Evolutionary conservation across 805 yeast species (phyloP), one percentile per base, ranked within the genome.

Genomic region (Yarrowia bubula): DNA sequence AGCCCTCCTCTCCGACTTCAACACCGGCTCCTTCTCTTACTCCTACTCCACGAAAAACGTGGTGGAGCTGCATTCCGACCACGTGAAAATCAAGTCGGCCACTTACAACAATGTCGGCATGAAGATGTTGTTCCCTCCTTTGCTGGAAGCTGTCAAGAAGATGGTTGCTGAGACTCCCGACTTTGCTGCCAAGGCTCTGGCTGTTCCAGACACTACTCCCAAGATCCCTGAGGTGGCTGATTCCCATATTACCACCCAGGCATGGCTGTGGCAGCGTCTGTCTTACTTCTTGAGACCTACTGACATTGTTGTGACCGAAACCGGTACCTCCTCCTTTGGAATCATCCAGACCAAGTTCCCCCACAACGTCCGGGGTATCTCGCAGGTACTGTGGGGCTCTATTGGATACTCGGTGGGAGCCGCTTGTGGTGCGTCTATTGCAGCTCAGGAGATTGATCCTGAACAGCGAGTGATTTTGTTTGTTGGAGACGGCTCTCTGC

Each of bases 1-100:
- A 76, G 92, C 92, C 61, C 79, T 90, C 74, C 79, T 90, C 73
- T 89, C 95, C 61, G 96, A 90, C 77, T 90, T 88, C 85, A 90
- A 90, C 83, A 90, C 96, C 58, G 96, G 96, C 74, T 88, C 96
- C 5, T 84, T 84, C 74, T 79, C 85, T 7, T 84, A 83, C 71
- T 78, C 80, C 15, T 83, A 81, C 76, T 78, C 78, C 69, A 82
- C 86, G 55, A 82, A 79, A 70, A 83, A 84, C 71, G 75, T 82
- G 43, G 80, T 83, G 31, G 84, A 84, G 72, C 79, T 84, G 75
- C 86, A 83, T 71, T 81, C 86, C 1, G 83, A 84, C 71, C 78
- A 82, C 73, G 81, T 81, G 66, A 83, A 81, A 71, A 77, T 84
- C 68, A 79, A 78, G 69, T 78, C 77, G 69, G 86, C 86, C 46